phyloP scores from a whole-genome alignment of 768 basidiomycete species.

The Russula griseocarnosa region DNA sequence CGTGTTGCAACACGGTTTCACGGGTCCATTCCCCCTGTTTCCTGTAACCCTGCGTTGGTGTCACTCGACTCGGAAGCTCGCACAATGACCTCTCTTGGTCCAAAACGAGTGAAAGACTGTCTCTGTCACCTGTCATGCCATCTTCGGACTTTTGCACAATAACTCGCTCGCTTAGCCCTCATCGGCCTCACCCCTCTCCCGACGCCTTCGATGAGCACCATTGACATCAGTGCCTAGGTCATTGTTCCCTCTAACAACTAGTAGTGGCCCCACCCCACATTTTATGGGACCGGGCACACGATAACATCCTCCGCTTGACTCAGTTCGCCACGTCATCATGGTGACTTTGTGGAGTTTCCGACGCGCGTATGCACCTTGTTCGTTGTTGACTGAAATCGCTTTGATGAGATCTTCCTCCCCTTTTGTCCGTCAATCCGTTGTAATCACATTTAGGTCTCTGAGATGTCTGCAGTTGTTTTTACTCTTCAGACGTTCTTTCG shows the following conservation, averaged over 20 bases:
- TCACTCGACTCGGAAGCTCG: background rate
- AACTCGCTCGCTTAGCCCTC: background rate
- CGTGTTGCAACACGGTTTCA: background rate
- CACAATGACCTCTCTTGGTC: background rate
- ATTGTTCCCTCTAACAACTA: background rate
- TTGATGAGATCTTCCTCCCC: background rate
- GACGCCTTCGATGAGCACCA: background rate
- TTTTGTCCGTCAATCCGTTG: background rate
- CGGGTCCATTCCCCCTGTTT: background rate
- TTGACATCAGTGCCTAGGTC: background rate
- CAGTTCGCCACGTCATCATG: constrained; percentile 18
- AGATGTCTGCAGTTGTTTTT: background rate
- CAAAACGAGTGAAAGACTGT: background rate
- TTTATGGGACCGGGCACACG: background rate
- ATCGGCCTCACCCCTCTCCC: background rate
- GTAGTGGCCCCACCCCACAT: constrained; percentile 4
- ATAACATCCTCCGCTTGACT: background rate
- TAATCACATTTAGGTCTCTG: background rate
- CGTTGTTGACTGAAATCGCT: constrained; percentile 4
- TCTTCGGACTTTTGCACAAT: background rate
- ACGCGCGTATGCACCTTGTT: background rate
- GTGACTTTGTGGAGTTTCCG: background rate
- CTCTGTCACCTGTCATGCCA: background rate
- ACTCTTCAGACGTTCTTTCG: background rate
- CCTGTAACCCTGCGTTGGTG: background rate